Conservation (phyloP, 1,284 basidiomycete genomes). For the Ganoderma boninense region DNA sequence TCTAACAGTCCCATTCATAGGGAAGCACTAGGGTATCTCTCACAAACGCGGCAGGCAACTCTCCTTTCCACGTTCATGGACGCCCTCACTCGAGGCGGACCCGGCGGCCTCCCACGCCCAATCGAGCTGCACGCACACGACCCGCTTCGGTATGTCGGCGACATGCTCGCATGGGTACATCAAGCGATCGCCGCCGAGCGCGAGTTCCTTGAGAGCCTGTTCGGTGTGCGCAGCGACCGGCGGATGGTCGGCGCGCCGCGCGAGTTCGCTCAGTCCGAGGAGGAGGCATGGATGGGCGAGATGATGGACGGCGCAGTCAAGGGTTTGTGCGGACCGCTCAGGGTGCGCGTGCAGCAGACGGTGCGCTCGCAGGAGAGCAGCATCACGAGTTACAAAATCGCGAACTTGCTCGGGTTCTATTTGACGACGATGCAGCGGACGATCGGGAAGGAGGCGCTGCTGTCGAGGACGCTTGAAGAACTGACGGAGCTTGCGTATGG, state of each 20-base stretch:
- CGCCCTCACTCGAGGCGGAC: slow-evolving; percentile 91
- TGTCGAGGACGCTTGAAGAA: slow-evolving; percentile 86
- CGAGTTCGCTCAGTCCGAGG: slow-evolving; percentile 64
- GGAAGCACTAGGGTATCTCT: slow-evolving; percentile 81
- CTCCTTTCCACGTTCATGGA: slow-evolving; percentile 85
- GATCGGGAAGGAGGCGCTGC: slow-evolving; percentile 81
- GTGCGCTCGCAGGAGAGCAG: slow-evolving; percentile 92
- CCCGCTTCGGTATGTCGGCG: slow-evolving; percentile 94
- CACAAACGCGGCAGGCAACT: slow-evolving; percentile 83
- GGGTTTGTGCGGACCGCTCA: slow-evolving; percentile 87
- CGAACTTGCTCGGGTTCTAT: slow-evolving; percentile 96
- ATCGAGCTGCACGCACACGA: slow-evolving; percentile 99
- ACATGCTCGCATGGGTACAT: slow-evolving; percentile 99
- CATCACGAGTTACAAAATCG: slow-evolving; percentile 91
- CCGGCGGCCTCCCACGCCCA: slow-evolving; percentile 87
- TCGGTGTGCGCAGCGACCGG: slow-evolving; percentile 70
- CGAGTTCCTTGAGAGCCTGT: slow-evolving; percentile 90
- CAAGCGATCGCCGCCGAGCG: slow-evolving; percentile 94
- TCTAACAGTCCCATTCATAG: slow-evolving; percentile 47
- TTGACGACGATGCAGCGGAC: slow-evolving; percentile 92
- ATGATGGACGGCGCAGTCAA: slow-evolving; percentile 86
- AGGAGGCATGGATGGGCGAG: slow-evolving; percentile 83
- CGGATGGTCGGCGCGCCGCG: slow-evolving; percentile 84
- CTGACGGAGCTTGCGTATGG: slow-evolving; percentile 84
- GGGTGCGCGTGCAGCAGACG: slow-evolving; percentile 92